phyloP scores from a whole-genome alignment of 83 land plant species.

The Larix sibirica region DNA sequence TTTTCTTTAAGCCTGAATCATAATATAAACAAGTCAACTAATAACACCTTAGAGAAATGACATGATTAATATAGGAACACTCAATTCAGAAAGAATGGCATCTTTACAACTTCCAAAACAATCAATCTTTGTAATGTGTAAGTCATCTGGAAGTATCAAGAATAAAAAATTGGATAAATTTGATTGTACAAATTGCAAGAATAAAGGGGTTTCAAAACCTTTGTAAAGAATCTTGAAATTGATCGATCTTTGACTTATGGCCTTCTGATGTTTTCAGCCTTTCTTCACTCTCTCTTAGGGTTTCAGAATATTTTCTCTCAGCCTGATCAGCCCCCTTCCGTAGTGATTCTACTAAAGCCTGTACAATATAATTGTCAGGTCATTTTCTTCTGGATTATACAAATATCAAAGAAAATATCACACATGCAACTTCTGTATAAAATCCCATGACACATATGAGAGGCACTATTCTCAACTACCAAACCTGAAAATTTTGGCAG shows the following conservation, averaged over 20 bases:
- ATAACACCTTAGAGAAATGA: background rate
- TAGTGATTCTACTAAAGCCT: constrained; percentile 50
- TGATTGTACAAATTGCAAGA: background rate
- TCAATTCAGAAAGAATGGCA: background rate
- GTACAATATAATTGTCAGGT: constrained; percentile 5
- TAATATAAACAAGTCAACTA: background rate
- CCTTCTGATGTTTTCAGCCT: constrained; percentile 52
- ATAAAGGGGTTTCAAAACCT: constrained; percentile 41
- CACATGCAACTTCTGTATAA: background rate
- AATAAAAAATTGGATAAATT: background rate
- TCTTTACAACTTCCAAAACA: background rate
- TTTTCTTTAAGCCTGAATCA: constrained; percentile 73
- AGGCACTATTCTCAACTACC: background rate
- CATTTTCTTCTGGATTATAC: background rate
- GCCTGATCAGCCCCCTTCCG: constrained; percentile 49
- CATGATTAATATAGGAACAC: background rate
- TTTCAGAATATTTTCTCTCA: constrained; percentile 37
- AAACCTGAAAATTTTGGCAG: background rate
- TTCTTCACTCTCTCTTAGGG: constrained; percentile 47
- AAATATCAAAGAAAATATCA: background rate
- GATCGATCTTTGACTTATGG: constrained; percentile 38
- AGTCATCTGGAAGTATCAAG: background rate
- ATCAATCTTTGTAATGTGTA: background rate
- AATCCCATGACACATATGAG: background rate
- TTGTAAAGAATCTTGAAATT: constrained; percentile 74